Conservation (phyloP, 306 rosid species). For the Vigna radiata region DNA sequence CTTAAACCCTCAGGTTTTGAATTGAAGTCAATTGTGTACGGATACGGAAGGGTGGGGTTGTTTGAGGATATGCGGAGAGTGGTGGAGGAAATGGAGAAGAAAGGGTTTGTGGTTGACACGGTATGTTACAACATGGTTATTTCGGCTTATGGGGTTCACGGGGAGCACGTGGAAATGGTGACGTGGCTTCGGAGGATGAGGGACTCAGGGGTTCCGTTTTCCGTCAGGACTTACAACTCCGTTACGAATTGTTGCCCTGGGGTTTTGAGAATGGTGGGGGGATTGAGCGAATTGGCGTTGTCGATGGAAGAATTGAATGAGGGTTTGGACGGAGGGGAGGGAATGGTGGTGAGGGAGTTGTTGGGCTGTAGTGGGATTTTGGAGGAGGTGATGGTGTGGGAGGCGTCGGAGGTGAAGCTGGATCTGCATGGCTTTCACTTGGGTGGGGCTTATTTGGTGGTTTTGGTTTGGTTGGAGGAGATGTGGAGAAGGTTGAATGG, state of each 20-base stretch:
- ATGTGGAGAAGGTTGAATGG: constrained; percentile 51
- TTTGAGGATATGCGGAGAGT: constrained; percentile 68
- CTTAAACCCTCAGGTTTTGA: constrained; percentile 65
- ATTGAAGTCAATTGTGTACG: constrained; percentile 60
- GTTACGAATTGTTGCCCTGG: constrained; percentile 71
- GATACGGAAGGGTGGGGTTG: constrained; percentile 74
- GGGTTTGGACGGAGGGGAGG: constrained; percentile 64
- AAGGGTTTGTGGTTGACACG: constrained; percentile 62
- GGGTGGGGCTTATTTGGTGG: constrained; percentile 68
- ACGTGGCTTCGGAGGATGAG: constrained; percentile 75
- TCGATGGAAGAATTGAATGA: constrained; percentile 55
- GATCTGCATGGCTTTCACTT: constrained; percentile 85
- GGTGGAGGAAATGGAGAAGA: constrained; percentile 62
- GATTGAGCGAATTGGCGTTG: constrained; percentile 49
- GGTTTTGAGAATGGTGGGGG: constrained; percentile 54
- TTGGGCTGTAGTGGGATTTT: constrained; percentile 51
- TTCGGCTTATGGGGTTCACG: constrained; percentile 68
- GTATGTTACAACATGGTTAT: constrained; percentile 80
- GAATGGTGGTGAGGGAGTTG: constrained; percentile 67
- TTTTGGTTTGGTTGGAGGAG: constrained; percentile 80
- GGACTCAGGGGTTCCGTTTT: constrained; percentile 53
- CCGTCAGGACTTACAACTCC: constrained; percentile 72
- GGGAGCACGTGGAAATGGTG: constrained; percentile 65
- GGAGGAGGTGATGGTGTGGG: constrained; percentile 75
- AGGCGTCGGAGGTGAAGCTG: constrained; percentile 68